Percentiles rank a stretch among this genome's conserved stretches.
Conservation (phyloP, 106 monocot genomes). For the Allium sativum region DNA sequence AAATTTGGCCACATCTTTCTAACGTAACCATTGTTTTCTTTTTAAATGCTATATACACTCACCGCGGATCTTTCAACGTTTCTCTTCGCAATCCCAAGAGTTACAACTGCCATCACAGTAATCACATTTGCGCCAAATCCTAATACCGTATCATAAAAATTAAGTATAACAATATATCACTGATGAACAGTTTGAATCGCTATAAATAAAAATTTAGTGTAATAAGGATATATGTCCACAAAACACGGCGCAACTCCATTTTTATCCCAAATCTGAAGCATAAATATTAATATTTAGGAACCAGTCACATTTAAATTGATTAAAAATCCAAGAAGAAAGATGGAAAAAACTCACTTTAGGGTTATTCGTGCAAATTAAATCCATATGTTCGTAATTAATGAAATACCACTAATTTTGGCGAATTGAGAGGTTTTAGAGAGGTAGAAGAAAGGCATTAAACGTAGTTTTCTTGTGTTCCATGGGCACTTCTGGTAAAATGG, state of each 20-base stretch:
- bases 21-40: too few relatives aligned
- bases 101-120: slow-evolving; percentile 20
- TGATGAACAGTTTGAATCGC: neutral
- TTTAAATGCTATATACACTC: neutral
- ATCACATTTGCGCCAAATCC: slow-evolving; percentile 47
- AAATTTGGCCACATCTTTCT: too few relatives aligned
- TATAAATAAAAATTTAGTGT: neutral
- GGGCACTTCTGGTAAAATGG: too few relatives aligned
- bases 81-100: slow-evolving; percentile 23
- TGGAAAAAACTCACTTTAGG: neutral
- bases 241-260: slow-evolving; percentile 43
- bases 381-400: neutral
- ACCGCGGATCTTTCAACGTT: slow-evolving; percentile 22
- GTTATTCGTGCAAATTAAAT: slow-evolving; percentile 6
- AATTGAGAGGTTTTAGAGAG: neutral
- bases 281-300: neutral
- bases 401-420: neutral
- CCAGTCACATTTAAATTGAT: neutral
- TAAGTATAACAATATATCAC: slow-evolving; percentile 12
- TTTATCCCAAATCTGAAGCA: slow-evolving; percentile 54
- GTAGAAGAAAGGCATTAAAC: neutral
- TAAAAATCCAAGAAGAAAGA: neutral
- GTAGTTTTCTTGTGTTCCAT: too few relatives aligned
- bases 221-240: slow-evolving; percentile 63
- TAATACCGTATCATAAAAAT: slow-evolving; percentile 38